Evolutionary conservation across 106 monocot species (phyloP).

Genomic region (Acorus calamus): DNA sequence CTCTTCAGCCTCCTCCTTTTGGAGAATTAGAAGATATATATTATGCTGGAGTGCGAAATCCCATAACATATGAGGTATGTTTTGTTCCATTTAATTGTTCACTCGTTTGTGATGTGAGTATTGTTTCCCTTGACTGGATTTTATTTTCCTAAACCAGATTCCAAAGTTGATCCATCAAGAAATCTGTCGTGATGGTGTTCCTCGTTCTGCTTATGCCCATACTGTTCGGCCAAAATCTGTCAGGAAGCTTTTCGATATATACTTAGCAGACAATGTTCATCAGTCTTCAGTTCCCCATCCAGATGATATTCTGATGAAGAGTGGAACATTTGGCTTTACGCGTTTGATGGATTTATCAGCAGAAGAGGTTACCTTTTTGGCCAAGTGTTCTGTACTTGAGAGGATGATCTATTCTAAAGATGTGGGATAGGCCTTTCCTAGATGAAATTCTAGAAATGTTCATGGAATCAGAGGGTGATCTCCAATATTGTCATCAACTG

Average conservation of each 20-base stretch:
- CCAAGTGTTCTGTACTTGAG: constrained; percentile 60
- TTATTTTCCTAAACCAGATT: constrained; percentile 35
- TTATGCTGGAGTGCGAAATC: constrained; percentile 79
- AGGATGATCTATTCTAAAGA: constrained; percentile 50
- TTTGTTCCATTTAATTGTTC: neutral
- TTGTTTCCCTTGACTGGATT: neutral
- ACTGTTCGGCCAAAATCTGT: constrained; percentile 24
- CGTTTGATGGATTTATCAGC: constrained; percentile 79
- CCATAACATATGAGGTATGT: constrained; percentile 75
- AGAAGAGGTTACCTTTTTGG: constrained; percentile 62
- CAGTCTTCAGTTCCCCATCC: constrained; percentile 30
- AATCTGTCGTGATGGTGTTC: constrained; percentile 21
- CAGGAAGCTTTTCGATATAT: constrained; percentile 62
- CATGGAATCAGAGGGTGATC: constrained; percentile 40
- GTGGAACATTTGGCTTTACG: constrained; percentile 77
- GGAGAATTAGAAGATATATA: constrained; percentile 66
- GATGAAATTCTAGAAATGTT: constrained; percentile 55
- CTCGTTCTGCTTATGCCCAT: constrained; percentile 15
- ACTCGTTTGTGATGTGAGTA: neutral
- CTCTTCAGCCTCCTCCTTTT: constrained; percentile 74
- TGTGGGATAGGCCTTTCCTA: constrained; percentile 34
- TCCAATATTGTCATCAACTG: constrained; percentile 18
- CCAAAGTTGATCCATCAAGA: constrained; percentile 75
- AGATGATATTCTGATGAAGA: constrained; percentile 7
- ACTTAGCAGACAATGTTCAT: constrained; percentile 48